Conservation (phyloP, 1,284 basidiomycete genomes). For the Ustilago sp. region DNA sequence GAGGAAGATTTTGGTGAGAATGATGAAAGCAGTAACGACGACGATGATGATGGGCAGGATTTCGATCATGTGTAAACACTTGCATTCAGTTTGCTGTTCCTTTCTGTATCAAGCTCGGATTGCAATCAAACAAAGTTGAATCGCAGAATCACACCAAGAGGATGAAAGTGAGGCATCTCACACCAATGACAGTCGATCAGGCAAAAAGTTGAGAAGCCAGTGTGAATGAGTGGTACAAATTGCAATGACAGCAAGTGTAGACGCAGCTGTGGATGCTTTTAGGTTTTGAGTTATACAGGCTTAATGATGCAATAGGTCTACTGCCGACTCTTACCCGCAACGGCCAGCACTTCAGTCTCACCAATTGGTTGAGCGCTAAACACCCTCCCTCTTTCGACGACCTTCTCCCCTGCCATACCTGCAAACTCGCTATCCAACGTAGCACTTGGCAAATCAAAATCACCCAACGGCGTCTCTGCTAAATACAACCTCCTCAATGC, state of each 20-base stretch:
- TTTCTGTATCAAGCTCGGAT: no score
- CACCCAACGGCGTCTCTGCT: constrained; percentile 73
- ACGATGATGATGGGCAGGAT: constrained; percentile 41
- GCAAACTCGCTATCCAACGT: constrained; percentile 53
- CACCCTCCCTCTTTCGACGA: background rate
- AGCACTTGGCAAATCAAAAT: constrained; percentile 70
- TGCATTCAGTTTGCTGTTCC: no score
- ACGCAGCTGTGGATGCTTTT: background rate
- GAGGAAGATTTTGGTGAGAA: constrained; percentile 45
- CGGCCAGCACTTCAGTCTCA: constrained; percentile 36
- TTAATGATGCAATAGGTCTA: background rate
- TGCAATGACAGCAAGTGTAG: background rate
- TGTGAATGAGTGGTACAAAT: background rate
- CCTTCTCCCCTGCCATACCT: background rate
- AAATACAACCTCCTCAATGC: constrained; percentile 83
- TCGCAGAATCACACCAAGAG: no score
- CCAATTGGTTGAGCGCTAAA: constrained; percentile 38
- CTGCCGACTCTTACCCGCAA: constrained; percentile 38
- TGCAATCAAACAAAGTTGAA: no score
- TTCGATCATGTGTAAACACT: constrained; percentile 39
- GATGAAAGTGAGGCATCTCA: no score
- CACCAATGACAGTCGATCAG: background rate
- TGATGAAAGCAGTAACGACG: constrained; percentile 32
- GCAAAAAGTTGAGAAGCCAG: background rate
- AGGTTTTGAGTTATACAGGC: background rate